Conservation (phyloP, 2,329 filamentous ascomycete species). For the Fusarium haematococcum region DNA sequence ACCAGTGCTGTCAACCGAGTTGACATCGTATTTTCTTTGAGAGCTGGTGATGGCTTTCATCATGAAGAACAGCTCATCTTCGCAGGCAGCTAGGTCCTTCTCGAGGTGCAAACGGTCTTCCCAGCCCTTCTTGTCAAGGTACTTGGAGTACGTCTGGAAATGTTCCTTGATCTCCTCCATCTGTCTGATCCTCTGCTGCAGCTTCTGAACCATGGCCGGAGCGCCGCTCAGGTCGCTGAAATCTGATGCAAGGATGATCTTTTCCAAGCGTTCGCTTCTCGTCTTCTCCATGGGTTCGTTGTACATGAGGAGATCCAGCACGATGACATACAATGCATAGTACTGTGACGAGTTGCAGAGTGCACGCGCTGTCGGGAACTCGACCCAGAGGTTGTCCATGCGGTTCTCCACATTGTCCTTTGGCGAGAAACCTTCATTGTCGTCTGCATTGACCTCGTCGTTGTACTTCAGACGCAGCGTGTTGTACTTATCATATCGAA, state of each 20-base stretch:
- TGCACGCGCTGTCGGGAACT: constrained; percentile 94
- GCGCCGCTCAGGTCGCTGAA: constrained; percentile 96
- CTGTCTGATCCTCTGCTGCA: constrained; percentile 93
- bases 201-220: constrained; percentile 88
- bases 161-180: constrained; percentile 96
- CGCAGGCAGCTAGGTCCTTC: constrained; percentile 86
- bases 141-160: constrained; percentile 92
- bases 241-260: constrained; percentile 98
- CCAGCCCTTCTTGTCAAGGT: constrained; percentile 90
- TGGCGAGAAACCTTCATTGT: constrained; percentile 58
- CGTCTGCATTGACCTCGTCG: constrained; percentile 83
- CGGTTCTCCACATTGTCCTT: constrained; percentile 74
- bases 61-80: constrained; percentile 98
- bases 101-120: constrained; percentile 90
- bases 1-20: constrained; percentile 76
- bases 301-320: constrained; percentile 94
- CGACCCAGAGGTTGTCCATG: constrained; percentile 97
- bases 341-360: constrained; percentile 98
- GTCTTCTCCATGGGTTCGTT: constrained; percentile 97
- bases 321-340: constrained; percentile 98
- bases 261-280: constrained; percentile 93
- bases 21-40: constrained; percentile 83
- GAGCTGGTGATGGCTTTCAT: constrained; percentile 99
- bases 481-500: constrained; percentile 99
- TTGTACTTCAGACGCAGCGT: constrained; percentile 96